Evolutionary conservation across 495 filamentous ascomycete species (phyloP).

Genomic region (Trichocladium antarcticum): DNA sequence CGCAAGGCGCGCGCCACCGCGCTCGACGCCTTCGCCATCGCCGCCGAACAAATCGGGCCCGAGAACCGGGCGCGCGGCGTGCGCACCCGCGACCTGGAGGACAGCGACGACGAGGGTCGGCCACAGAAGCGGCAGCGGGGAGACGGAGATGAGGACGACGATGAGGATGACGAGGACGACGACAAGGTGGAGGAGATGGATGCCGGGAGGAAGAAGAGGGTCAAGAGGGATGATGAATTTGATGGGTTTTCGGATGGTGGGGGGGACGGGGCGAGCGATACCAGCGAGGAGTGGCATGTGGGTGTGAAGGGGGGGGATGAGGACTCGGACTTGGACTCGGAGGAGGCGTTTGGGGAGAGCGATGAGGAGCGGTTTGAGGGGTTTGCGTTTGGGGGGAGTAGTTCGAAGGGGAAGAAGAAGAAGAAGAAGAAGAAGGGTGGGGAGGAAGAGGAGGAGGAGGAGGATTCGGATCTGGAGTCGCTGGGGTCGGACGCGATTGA

Average conservation of each 20-base stretch:
- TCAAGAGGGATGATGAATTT: slow-evolving; percentile 34
- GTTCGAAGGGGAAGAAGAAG: slow-evolving; percentile 31
- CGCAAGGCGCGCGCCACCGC: slow-evolving; percentile 41
- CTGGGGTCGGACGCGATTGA: slow-evolving; percentile 81
- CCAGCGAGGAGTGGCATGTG: slow-evolving; percentile 72
- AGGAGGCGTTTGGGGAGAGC: slow-evolving; percentile 85
- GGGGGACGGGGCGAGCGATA: slow-evolving; percentile 59
- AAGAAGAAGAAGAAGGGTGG: slow-evolving; percentile 30
- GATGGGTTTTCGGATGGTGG: slow-evolving; percentile 31
- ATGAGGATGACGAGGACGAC: slow-evolving; percentile 45
- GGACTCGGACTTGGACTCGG: slow-evolving; percentile 78
- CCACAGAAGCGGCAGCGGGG: slow-evolving; percentile 11
- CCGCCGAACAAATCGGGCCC: slow-evolving; percentile 45
- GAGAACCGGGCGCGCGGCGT: slow-evolving; percentile 25
- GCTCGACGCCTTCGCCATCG: slow-evolving; percentile 78
- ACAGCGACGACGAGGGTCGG: slow-evolving; percentile 14
- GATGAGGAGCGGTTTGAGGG: slow-evolving; percentile 75
- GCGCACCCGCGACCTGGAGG: slow-evolving; percentile 36
- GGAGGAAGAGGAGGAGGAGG: slow-evolving; percentile 48
- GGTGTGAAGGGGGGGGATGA: slow-evolving; percentile 61
- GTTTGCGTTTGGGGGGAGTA: slow-evolving; percentile 61
- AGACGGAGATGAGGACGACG: slow-evolving; percentile 26
- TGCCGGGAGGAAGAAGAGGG: slow-evolving; percentile 31
- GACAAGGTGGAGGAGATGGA: slow-evolving; percentile 43
- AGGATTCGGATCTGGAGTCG: slow-evolving; percentile 41